Conservation (phyloP, 2,329 filamentous ascomycete genomes). For the Podosphaera xanthii region DNA sequence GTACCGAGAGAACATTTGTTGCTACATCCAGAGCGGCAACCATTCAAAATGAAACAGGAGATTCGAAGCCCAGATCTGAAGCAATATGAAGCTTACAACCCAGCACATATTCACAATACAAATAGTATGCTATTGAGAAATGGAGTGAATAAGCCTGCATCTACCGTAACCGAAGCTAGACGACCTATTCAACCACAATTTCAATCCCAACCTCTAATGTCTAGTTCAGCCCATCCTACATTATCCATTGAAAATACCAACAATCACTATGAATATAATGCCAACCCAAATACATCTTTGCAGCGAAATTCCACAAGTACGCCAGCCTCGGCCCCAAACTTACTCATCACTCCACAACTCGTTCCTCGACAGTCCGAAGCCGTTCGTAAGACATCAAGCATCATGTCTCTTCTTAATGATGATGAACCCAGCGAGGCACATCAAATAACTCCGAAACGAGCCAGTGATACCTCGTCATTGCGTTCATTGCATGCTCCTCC, state of each 20-base stretch:
- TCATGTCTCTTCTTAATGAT: slow-evolving; percentile 36
- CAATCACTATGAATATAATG: slow-evolving; percentile 8
- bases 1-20: slow-evolving; percentile 5
- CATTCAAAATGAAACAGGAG: slow-evolving; percentile 15
- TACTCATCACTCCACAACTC: slow-evolving; percentile 15
- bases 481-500: slow-evolving; percentile 11
- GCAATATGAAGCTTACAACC: slow-evolving; percentile 15
- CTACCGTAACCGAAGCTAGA: slow-evolving; percentile 7
- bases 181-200: slow-evolving; percentile 10
- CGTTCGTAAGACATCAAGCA: slow-evolving; percentile 37
- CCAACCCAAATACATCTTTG: slow-evolving; percentile 10
- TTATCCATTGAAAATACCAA: slow-evolving; percentile 10
- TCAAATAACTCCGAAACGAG: slow-evolving; percentile 12
- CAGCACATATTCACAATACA: slow-evolving; percentile 6
- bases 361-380: slow-evolving; percentile 20
- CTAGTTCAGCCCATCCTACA: slow-evolving; percentile 8
- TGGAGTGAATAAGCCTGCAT: slow-evolving; percentile 6
- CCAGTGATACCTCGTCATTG: slow-evolving; percentile 9
- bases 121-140: slow-evolving; percentile 9
- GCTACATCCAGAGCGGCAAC: slow-evolving; percentile 6
- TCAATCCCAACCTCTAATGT: slow-evolving; percentile 10
- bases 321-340: slow-evolving; percentile 10
- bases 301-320: slow-evolving; percentile 11
- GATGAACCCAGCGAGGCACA: slow-evolving; percentile 25
- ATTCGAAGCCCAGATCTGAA: slow-evolving; percentile 16